Percentiles rank a stretch among this genome's conserved stretches.
phyloP scores from a whole-genome alignment of 805 yeast genomes.

The Ogataea glucozyma region DNA sequence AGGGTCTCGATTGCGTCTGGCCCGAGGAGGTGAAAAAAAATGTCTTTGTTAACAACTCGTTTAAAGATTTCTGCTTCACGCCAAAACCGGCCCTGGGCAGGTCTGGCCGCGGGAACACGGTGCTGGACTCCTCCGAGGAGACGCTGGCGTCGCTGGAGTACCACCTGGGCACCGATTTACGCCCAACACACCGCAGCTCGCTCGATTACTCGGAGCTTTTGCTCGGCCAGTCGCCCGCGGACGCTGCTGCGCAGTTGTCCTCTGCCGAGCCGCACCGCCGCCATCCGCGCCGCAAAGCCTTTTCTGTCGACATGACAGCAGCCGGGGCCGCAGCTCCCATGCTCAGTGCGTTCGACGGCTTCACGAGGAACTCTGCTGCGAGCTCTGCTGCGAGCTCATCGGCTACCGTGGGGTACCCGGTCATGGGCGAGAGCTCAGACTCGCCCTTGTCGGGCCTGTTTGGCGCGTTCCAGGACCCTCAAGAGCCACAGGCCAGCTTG shows the following conservation, averaged over 20 bases:
- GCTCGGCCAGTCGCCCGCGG: too few relatives aligned
- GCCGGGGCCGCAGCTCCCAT: constrained; percentile 5
- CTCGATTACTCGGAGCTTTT: constrained; percentile 22
- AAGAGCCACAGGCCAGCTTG: constrained; percentile 16
- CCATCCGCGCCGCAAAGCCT: too few relatives aligned
- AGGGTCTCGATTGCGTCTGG: constrained; percentile 41
- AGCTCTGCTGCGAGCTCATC: too few relatives aligned
- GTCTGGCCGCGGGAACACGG: too few relatives aligned
- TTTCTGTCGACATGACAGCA: constrained; percentile 14
- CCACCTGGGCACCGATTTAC: constrained; percentile 18
- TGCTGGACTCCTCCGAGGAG: constrained; percentile 7
- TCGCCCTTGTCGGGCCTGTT: constrained; percentile 27
- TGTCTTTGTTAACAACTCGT: constrained; percentile 31
- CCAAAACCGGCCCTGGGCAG: constrained; percentile 11
- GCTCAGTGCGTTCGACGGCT: constrained; percentile 24
- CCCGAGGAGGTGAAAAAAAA: constrained; percentile 34
- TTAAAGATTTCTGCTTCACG: constrained; percentile 27
- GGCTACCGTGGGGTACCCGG: too few relatives aligned
- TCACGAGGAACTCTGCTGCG: constrained; percentile 20
- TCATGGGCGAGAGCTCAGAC: constrained; percentile 15
- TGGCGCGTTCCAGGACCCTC: constrained; percentile 21
- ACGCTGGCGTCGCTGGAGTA: constrained; percentile 21
- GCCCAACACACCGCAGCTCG: constrained; percentile 16
- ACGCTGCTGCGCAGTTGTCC: too few relatives aligned
- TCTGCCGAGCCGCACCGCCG: too few relatives aligned